A percentile compares a stretch with the other conserved stretches of the same genome.
These are phyloP conservation scores for Prunus salicina DNA, from an alignment of 306 rosid genomes.

Conservation along the genomic window DNA sequence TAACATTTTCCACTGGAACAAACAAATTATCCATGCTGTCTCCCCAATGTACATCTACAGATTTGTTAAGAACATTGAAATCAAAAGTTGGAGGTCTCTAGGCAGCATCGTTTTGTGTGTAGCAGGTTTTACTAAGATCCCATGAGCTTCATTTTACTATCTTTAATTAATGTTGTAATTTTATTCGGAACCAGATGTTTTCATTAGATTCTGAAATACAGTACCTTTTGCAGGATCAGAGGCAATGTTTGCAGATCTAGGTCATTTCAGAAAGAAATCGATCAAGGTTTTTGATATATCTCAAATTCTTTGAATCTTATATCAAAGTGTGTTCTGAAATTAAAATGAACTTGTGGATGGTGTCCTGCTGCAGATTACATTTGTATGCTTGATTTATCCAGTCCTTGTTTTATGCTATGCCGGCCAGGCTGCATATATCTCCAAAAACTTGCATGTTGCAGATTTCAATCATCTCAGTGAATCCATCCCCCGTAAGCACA, in stretches of 20 bases:
- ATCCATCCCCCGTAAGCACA: slow-evolving; percentile 66
- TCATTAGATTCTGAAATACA: slow-evolving; percentile 12
- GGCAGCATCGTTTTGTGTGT: slow-evolving; percentile 65
- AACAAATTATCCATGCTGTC: slow-evolving; percentile 47
- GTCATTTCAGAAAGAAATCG: slow-evolving; percentile 80
- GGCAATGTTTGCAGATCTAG: slow-evolving; percentile 76
- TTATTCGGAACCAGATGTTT: background rate
- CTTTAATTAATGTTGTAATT: background rate
- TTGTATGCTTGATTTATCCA: slow-evolving; percentile 77
- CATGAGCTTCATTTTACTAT: background rate
- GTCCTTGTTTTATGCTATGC: slow-evolving; percentile 68
- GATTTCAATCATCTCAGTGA: slow-evolving; percentile 56
- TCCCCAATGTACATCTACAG: slow-evolving; percentile 57
- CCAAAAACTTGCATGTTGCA: slow-evolving; percentile 38
- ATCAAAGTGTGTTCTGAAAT: background rate
- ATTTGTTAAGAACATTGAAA: slow-evolving; percentile 40
- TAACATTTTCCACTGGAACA: slow-evolving; percentile 53
- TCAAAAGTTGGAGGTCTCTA: slow-evolving; percentile 53
- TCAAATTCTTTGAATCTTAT: slow-evolving; percentile 8
- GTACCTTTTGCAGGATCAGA: slow-evolving; percentile 56
- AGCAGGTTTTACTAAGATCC: slow-evolving; percentile 42
- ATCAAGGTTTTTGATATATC: slow-evolving; percentile 47
- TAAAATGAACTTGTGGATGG: slow-evolving; percentile 22
- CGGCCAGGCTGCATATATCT: slow-evolving; percentile 78
- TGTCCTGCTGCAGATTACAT: slow-evolving; percentile 55